Conservation (phyloP, 2,329 filamentous ascomycete species). For the Neophaeococcomyces mojaviensis region DNA sequence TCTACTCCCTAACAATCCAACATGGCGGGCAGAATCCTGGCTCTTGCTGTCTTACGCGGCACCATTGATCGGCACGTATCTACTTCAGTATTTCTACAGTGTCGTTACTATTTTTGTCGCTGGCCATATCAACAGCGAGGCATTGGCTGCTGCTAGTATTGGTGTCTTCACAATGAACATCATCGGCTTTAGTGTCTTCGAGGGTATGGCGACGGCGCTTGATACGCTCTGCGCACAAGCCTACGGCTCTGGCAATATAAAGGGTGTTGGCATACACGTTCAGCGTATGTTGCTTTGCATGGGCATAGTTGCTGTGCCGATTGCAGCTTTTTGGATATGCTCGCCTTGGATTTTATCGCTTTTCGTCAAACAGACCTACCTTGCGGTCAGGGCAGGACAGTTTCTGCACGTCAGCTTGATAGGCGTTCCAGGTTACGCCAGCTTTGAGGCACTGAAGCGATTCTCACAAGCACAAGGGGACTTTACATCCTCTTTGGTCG, state of each 20-base stretch:
- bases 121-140: slow-evolving; percentile 57
- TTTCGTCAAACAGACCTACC: slow-evolving; percentile 57
- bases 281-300: slow-evolving; percentile 67
- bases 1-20: slow-evolving; percentile 1
- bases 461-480: slow-evolving; percentile 70
- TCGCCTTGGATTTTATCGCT: slow-evolving; percentile 50
- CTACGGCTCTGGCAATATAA: slow-evolving; percentile 72
- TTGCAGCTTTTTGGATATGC: slow-evolving; percentile 56
- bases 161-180: slow-evolving; percentile 66
- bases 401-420: slow-evolving; percentile 59
- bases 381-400: slow-evolving; percentile 56
- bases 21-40: slow-evolving; percentile 10
- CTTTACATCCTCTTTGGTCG: slow-evolving; percentile 65
- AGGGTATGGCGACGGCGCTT: slow-evolving; percentile 68
- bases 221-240: slow-evolving; percentile 81
- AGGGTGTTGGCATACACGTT: slow-evolving; percentile 66
- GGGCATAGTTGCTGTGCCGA: slow-evolving; percentile 55
- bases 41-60: slow-evolving; percentile 20
- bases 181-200: slow-evolving; percentile 59
- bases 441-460: slow-evolving; percentile 64
- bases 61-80: slow-evolving; percentile 59
- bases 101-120: slow-evolving; percentile 63
- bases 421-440: slow-evolving; percentile 61
- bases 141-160: slow-evolving; percentile 52
- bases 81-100: slow-evolving; percentile 65